Conservation (phyloP, 768 basidiomycete genomes). For the Galerina sulciceps region DNA sequence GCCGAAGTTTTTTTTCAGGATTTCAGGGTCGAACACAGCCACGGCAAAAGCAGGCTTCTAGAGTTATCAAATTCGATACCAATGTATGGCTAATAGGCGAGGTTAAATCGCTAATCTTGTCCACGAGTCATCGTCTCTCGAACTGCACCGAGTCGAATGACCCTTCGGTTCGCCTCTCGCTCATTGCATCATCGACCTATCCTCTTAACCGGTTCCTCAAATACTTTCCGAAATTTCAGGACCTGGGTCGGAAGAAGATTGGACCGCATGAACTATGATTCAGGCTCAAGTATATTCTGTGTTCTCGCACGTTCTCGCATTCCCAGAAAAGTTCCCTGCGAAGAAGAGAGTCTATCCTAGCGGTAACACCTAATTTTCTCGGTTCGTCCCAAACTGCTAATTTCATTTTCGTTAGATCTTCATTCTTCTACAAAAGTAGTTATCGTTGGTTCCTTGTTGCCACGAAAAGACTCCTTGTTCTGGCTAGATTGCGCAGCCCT, state of each 20-base stretch:
- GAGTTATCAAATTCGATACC: background rate
- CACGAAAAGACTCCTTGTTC: conserved; percentile 10
- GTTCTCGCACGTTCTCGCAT: background rate
- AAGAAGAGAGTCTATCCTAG: conserved; percentile 3
- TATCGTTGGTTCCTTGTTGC: conserved; percentile 15
- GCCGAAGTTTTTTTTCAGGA: background rate
- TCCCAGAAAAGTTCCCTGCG: conserved; percentile 9
- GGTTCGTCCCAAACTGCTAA: conserved; percentile 7
- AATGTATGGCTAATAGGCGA: conserved; percentile 10
- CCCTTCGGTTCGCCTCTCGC: conserved; percentile 6
- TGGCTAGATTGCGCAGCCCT: conserved; percentile 27
- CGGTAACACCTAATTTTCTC: conserved; percentile 8
- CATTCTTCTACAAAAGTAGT: conserved; percentile 18
- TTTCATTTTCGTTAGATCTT: conserved; percentile 21
- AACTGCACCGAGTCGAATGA: conserved; percentile 6
- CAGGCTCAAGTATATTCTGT: conserved; percentile 1
- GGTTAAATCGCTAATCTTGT: conserved; percentile 13
- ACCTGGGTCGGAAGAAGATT: conserved; percentile 12
- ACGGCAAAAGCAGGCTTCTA: background rate
- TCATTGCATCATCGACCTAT: background rate
- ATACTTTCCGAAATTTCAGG: conserved; percentile 11
- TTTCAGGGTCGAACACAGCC: background rate
- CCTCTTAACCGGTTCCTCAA: conserved; percentile 6
- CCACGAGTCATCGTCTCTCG: background rate
- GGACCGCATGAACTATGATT: conserved; percentile 9